phyloP scores from a whole-genome alignment of 805 yeast genomes.

The Yarrowia alimentaria region DNA sequence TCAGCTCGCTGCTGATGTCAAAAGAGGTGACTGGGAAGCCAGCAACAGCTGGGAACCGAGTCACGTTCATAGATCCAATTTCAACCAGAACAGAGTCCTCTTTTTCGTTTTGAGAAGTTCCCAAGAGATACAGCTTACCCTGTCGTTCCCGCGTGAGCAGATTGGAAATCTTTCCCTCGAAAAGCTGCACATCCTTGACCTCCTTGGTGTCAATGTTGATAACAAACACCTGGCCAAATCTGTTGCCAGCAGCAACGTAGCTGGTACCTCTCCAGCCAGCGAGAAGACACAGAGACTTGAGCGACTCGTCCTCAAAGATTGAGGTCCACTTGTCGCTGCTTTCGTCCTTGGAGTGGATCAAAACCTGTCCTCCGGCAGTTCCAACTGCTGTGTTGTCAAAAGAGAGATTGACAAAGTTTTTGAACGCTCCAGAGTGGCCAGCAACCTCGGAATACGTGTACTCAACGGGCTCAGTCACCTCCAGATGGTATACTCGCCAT shows the following conservation, averaged over 20 bases:
- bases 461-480: conserved; percentile 38
- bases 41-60: neutral
- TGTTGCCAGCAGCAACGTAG: neutral
- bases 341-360: too few species aligned
- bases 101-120: conserved; percentile 4
- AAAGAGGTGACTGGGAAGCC: conserved; percentile 20
- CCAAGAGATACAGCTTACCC: neutral
- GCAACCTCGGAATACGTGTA: neutral
- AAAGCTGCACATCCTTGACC: neutral
- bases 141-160: conserved; percentile 2
- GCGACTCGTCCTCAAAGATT: neutral
- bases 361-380: conserved; percentile 13
- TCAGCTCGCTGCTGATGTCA: neutral
- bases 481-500: conserved; percentile 57
- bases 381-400: conserved; percentile 3
- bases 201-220: conserved; percentile 3
- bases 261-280: conserved; percentile 11
- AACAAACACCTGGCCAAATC: conserved; percentile 18
- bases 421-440: conserved; percentile 54
- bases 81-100: conserved; percentile 13
- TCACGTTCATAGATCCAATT: neutral
- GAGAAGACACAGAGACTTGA: conserved; percentile 5
- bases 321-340: neutral
- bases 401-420: conserved; percentile 54
- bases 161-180: conserved; percentile 6